Base-by-base conservation (phyloP, 1,139 yeast genomes). In the Debaryomyces udenii region DNA sequence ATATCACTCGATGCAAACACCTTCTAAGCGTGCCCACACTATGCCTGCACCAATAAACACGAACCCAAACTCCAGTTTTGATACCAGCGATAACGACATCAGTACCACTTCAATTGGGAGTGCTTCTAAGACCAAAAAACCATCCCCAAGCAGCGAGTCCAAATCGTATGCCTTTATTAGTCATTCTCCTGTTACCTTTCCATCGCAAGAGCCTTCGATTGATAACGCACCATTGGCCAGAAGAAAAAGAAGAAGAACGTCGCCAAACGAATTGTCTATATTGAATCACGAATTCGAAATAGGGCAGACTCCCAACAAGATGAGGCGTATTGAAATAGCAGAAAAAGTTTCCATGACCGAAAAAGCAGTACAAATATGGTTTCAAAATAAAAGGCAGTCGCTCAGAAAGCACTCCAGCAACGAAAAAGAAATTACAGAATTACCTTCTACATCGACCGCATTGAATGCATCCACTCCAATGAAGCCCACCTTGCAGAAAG, bases 321-420 rank as follows among this genome's bases (percentile, higher is more conserved):
- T 76, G 38, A 76, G 86, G 55, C 79, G 98, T 52, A 73, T 80
- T 35, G 84, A 81, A 49, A 86, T 93, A 51, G 96, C 97, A 11
- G 64, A 68, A 27, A 79, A 74, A 49, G 95, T 93, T 32, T 81
- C 81, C 48, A 93, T 91, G 98, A 80, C 93, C n/a, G 97, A 90
- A 61, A 90, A 90, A 62, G 96, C 97, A 1, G 96, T 93, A 23
- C 98, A 93, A 66, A 89, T 93, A 49, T 93, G 99, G 99, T 93
- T 93, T 66, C 99, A 93, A 66, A 93, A 93, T 65, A 86, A 83
- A 62, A 81, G 99, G 63, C 99, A 93, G 67, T 78, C 90, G 32
- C 66, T 83, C 50, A 80, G 94, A 50, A 83, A 80, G 53, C 77
- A 68, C 48, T 57, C 60, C 43, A 60, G 55, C 41, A 47, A 55